Evolutionary conservation across 176 grass and related monocot genomes (phyloP).

Genomic region (Aechmea fasciata): DNA sequence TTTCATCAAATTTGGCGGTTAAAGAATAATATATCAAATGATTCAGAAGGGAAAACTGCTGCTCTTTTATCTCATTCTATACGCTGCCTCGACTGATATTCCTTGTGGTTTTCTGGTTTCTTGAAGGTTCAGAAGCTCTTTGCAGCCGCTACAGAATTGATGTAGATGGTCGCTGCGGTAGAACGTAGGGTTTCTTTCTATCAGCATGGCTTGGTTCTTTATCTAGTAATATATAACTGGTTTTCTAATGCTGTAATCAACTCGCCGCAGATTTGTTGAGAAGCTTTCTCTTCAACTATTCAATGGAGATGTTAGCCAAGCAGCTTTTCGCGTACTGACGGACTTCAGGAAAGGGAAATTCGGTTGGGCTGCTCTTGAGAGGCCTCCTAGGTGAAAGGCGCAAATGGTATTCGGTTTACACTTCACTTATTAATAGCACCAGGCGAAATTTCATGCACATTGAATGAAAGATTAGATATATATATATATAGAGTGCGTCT

Average conservation of each 20-base stretch:
- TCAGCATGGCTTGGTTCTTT: conserved; percentile 13
- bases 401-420: not conserved
- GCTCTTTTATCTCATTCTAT: too few relatives aligned
- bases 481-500: too few relatives aligned
- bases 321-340: conserved; percentile 66
- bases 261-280: conserved; percentile 62
- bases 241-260: conserved; percentile 17
- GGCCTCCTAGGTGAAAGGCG: conserved; percentile 57
- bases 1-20: not conserved
- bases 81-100: not conserved
- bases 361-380: conserved; percentile 76
- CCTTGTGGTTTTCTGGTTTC: conserved; percentile 2
- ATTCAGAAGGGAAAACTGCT: too few relatives aligned
- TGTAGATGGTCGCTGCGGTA: conserved; percentile 55
- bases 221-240: not conserved
- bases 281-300: conserved; percentile 72
- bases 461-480: too few relatives aligned
- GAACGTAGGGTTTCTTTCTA: conserved; percentile 39
- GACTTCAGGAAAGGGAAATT: conserved; percentile 93
- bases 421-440: too few relatives aligned
- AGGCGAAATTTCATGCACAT: too few relatives aligned
- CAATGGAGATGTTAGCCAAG: conserved; percentile 74
- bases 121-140: conserved; percentile 63
- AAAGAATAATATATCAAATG: too few relatives aligned
- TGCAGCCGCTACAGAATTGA: conserved; percentile 66